Evolutionary conservation across 805 yeast genomes (phyloP).

Genomic region (Candida ficus): DNA sequence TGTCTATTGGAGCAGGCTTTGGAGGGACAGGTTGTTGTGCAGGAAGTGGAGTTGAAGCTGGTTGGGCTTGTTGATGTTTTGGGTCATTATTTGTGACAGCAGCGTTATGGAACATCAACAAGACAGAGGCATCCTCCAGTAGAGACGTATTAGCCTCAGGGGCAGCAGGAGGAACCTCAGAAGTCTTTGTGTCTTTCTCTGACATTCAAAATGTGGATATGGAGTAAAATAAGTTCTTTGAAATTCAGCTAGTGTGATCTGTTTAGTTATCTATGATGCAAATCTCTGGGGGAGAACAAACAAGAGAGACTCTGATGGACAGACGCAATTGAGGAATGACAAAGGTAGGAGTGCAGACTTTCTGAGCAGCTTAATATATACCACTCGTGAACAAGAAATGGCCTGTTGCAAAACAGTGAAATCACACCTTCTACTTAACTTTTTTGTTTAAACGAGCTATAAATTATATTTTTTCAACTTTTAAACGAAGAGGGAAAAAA

Average conservation of each 20-base stretch:
- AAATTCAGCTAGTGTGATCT: no score
- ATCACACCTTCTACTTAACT: not conserved
- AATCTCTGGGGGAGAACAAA: no score
- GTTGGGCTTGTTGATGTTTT: no score
- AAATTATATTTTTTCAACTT: not conserved
- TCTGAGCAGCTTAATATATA: no score
- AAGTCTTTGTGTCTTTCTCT: not conserved
- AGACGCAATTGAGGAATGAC: no score
- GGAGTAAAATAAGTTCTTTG: no score
- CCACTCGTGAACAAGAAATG: not conserved
- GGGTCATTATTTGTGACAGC: slow-evolving; percentile 29
- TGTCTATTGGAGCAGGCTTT: slow-evolving; percentile 15
- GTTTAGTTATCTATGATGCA: no score
- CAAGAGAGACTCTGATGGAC: no score
- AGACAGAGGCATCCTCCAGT: slow-evolving; percentile 56
- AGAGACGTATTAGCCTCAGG: slow-evolving; percentile 22
- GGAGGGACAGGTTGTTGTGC: not conserved
- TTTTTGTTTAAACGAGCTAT: slow-evolving; percentile 2
- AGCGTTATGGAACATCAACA: slow-evolving; percentile 54
- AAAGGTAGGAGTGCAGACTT: no score
- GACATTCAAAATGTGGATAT: slow-evolving; percentile 1
- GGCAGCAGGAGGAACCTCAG: not conserved
- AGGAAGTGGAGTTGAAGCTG: slow-evolving; percentile 1
- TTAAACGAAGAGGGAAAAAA: slow-evolving; percentile 4
- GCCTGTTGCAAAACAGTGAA: no score